Conservation (phyloP, 1,139 yeast species). For the Geotrichum aggregatum region DNA sequence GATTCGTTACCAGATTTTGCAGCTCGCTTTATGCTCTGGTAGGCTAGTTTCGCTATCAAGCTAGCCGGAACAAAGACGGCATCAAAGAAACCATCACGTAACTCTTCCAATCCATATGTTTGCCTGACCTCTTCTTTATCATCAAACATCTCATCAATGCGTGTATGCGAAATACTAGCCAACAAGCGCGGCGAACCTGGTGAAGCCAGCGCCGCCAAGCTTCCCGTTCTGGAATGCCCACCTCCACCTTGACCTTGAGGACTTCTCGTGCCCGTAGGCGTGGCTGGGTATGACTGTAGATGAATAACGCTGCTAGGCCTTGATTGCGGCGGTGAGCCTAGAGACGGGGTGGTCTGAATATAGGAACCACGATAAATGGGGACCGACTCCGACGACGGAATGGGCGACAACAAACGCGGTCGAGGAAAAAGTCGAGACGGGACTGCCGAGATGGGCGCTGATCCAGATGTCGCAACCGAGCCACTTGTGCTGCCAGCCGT, state of each 20-base stretch:
- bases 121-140: conserved; percentile 5
- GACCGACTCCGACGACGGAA: conserved; percentile 21
- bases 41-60: conserved; percentile 25
- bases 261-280: background rate
- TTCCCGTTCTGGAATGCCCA: conserved; percentile 9
- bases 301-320: conserved; percentile 10
- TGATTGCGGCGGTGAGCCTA: conserved; percentile 10
- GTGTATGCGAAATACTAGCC: conserved; percentile 10
- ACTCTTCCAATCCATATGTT: conserved; percentile 42
- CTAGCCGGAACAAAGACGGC: conserved; percentile 43
- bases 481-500: too few species aligned
- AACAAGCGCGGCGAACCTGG: background rate
- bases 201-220: background rate
- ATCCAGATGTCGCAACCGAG: background rate
- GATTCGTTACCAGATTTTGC: conserved; percentile 3
- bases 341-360: conserved; percentile 8
- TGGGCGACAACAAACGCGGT: conserved; percentile 13
- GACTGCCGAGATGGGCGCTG: conserved; percentile 1
- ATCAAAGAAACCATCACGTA: conserved; percentile 49
- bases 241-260: too few species aligned
- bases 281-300: background rate
- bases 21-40: conserved; percentile 13
- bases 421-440: background rate
- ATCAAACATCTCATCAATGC: conserved; percentile 6
- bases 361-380: conserved; percentile 28